Percentiles rank a stretch among this genome's conserved stretches.
phyloP scores from a whole-genome alignment of 2,329 filamentous ascomycete species.

The Penicillium sp. region DNA sequence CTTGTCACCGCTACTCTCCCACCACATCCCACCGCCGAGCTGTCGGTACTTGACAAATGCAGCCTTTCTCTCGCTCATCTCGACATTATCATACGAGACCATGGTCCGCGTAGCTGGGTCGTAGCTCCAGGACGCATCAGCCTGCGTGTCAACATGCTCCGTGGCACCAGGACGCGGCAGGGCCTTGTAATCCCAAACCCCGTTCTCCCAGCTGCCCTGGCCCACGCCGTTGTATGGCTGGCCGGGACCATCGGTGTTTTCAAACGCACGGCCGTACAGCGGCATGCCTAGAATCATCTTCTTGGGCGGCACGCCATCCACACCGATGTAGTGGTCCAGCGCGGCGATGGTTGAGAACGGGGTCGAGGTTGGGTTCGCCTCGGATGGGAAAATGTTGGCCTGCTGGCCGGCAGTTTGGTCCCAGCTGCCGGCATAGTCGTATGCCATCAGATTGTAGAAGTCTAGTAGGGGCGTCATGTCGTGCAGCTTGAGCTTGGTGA shows the following conservation, averaged over 20 bases:
- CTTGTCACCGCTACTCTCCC: slow-evolving; percentile 83
- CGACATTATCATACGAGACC: slow-evolving; percentile 69
- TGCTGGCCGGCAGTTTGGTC: slow-evolving; percentile 73
- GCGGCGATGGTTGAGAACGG: slow-evolving; percentile 76
- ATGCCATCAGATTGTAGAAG: slow-evolving; percentile 71
- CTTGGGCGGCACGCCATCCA: slow-evolving; percentile 59
- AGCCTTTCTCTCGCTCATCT: slow-evolving; percentile 69
- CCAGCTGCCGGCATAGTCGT: slow-evolving; percentile 85
- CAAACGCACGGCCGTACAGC: slow-evolving; percentile 87
- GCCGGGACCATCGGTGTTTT: slow-evolving; percentile 76
- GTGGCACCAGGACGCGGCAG: slow-evolving; percentile 69
- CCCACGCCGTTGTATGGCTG: slow-evolving; percentile 72
- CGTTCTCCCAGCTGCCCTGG: slow-evolving; percentile 74
- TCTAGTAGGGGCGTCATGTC: slow-evolving; percentile 53
- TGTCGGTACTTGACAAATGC: slow-evolving; percentile 65
- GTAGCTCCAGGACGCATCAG: slow-evolving; percentile 77
- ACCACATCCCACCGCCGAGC: slow-evolving; percentile 94
- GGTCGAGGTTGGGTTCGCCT: slow-evolving; percentile 63
- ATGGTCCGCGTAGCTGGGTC: slow-evolving; percentile 64
- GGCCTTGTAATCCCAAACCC: slow-evolving; percentile 85
- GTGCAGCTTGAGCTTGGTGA: slow-evolving; percentile 45
- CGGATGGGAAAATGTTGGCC: slow-evolving; percentile 71
- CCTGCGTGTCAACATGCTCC: slow-evolving; percentile 64
- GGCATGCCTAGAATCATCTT: slow-evolving; percentile 95
- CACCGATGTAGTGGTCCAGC: slow-evolving; percentile 67